These are phyloP conservation scores for Colletotrichum sp. DNA, from an alignment of 2,329 filamentous ascomycete species.

Conservation along the genomic window DNA sequence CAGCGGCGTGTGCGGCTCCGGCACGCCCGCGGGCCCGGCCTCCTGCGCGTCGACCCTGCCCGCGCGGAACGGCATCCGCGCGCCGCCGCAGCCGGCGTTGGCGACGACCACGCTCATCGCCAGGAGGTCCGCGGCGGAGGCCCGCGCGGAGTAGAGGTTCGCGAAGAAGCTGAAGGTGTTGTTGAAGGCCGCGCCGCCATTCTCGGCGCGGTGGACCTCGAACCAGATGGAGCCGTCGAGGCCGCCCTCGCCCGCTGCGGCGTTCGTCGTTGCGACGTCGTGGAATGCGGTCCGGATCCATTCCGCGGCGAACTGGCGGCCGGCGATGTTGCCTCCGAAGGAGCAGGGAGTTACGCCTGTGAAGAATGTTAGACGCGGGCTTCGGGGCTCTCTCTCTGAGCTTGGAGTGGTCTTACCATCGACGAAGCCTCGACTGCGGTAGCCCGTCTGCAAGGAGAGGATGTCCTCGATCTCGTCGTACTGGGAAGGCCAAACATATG, in stretches of 20 bases:
- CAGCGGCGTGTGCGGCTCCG: conserved; percentile 26
- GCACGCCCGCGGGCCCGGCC: conserved; percentile 29
- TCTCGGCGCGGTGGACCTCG: conserved; percentile 32
- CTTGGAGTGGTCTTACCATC: conserved; percentile 19
- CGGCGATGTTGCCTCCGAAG: conserved; percentile 23
- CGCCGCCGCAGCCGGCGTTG: conserved; percentile 25
- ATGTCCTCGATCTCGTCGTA: conserved; percentile 26
- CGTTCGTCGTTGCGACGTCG: conserved; percentile 32
- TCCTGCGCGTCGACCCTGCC: conserved; percentile 27
- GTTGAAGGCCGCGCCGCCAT: conserved; percentile 33
- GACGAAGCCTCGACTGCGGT: conserved; percentile 23
- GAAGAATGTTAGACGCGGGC: not conserved
- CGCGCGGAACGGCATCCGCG: conserved; percentile 26
- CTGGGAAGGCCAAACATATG: conserved; percentile 25
- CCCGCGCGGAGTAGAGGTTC: conserved; percentile 24
- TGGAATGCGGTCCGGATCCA: conserved; percentile 37
- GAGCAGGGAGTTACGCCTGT: conserved; percentile 23
- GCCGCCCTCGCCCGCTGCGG: conserved; percentile 28
- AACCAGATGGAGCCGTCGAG: conserved; percentile 35
- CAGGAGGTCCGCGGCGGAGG: conserved; percentile 32
- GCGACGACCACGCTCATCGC: conserved; percentile 34
- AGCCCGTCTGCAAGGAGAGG: conserved; percentile 24
- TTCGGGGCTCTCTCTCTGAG: not conserved
- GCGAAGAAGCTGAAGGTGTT: conserved; percentile 29
- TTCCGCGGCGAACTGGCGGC: conserved; percentile 31